Base-by-base conservation (phyloP, 106 monocot genomes). In the Posidonia australis region DNA sequence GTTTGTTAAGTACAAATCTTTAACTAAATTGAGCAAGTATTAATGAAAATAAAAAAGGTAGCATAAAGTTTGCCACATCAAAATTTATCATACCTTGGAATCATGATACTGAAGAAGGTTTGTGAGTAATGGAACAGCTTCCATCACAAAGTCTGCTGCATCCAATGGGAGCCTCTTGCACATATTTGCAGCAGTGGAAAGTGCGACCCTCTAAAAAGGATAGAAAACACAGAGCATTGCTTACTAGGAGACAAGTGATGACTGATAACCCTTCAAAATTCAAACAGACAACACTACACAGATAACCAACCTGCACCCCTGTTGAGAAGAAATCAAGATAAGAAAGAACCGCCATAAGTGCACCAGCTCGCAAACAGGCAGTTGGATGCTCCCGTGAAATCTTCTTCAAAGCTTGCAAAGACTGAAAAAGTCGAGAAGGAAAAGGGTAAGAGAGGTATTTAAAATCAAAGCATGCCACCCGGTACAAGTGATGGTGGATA, bases 171-270 rank as follows among this genome's bases (percentile, higher is more conserved):
- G 76, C 53, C 90, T 96, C 75, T 86, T 86, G 55, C 96, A 96
- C 90, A 96, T 90, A 72, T 96, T 96, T 77, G 96, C 90, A 62
- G 96, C 96, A 63, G 96, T 96, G 19, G 96, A 87, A 44, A 96
- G 67, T 56, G 96, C 96, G 5, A 96, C 96, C 65, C 96, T 90
- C 96, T 96, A 69, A 53, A 74, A 63, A 53, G 42, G 30, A 16
- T 42, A 10, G 41, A 17, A 42, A 42, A 10, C 11, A 56, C 5
- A 14, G n/a, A 10, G 18, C 13, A 19, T 49, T 19, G 14, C 4
- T 1, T 17, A 0, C 2, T 17, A 49, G n/a, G n/a, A 14, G 3
- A 49, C n/a, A 49, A 14, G 4, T 7, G 49, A 49, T 14, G 4
- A 49, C n/a, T n/a, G n/a, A n/a, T n/a, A n/a, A n/a, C n/a, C 5